Evolutionary conservation across 108 stramenopile species (phyloP).

Genomic region (Epithemia pelagica): DNA sequence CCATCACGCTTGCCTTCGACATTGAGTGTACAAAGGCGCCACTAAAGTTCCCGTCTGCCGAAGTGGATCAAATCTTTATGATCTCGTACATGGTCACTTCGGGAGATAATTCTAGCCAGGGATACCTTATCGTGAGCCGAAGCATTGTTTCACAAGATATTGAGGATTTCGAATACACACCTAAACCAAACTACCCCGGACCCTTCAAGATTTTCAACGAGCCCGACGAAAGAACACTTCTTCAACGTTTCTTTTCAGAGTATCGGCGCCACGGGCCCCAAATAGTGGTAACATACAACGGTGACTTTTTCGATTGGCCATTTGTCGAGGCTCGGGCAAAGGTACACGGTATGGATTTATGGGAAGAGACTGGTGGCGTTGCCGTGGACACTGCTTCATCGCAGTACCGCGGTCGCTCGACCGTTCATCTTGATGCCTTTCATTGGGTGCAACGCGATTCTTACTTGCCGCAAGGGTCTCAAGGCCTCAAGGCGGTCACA

Average conservation of each 20-base stretch:
- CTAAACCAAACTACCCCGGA: slow-evolving; percentile 94
- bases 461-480: slow-evolving; percentile 96
- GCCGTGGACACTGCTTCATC: slow-evolving; percentile 38
- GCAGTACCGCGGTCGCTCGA: slow-evolving; percentile 73
- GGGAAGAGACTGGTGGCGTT: slow-evolving; percentile 62
- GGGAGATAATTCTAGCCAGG: slow-evolving; percentile 34
- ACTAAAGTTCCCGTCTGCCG: slow-evolving; percentile 96
- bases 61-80: slow-evolving; percentile 96
- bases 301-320: slow-evolving; percentile 99
- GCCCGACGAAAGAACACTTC: slow-evolving; percentile 68
- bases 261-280: slow-evolving; percentile 80
- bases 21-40: slow-evolving; percentile 99
- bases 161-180: slow-evolving; percentile 97
- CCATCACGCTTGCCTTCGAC: slow-evolving; percentile 93
- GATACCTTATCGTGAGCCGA: slow-evolving; percentile 85
- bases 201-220: slow-evolving; percentile 95
- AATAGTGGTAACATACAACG: slow-evolving; percentile 98
- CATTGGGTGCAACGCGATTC: slow-evolving; percentile 99
- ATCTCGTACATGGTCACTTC: slow-evolving; percentile 98
- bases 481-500: slow-evolving; percentile 98
- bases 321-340: slow-evolving; percentile 85
- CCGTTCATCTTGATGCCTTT: slow-evolving; percentile 96
- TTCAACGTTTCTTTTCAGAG: slow-evolving; percentile 84
- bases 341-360: slow-evolving; percentile 82
- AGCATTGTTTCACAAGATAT: slow-evolving; percentile 90